Conservation (phyloP, 805 yeast species). For the Saturnispora mendoncae region DNA sequence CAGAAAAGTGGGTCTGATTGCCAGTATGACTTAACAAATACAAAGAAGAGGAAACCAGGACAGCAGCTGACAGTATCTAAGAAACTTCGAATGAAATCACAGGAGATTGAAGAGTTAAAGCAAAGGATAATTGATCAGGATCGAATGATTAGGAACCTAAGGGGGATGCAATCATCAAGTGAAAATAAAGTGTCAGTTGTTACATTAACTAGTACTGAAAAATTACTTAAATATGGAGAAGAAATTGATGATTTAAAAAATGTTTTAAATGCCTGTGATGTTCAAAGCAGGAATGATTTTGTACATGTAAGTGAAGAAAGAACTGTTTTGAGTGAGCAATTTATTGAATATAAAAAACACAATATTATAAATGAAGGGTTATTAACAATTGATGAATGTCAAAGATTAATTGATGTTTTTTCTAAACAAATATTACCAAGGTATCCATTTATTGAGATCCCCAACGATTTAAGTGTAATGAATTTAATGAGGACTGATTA, state of each 20-base stretch:
- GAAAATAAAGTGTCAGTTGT: slow-evolving; percentile 16
- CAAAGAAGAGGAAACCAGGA: slow-evolving; percentile 36
- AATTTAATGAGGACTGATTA: slow-evolving; percentile 47
- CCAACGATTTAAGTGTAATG: slow-evolving; percentile 35
- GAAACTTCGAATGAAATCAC: slow-evolving; percentile 23
- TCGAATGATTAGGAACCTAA: slow-evolving; percentile 8
- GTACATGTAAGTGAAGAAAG: slow-evolving; percentile 39
- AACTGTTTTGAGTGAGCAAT: slow-evolving; percentile 26
- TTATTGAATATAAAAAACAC: slow-evolving; percentile 16
- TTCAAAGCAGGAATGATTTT: slow-evolving; percentile 34
- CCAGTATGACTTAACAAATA: slow-evolving; percentile 54
- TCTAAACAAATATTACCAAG: slow-evolving; percentile 35
- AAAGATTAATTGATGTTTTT: slow-evolving; percentile 42
- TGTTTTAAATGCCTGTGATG: slow-evolving; percentile 28
- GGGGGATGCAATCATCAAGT: too few relatives aligned
- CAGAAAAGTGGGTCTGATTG: slow-evolving; percentile 53
- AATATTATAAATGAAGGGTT: slow-evolving; percentile 55
- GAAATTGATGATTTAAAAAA: slow-evolving; percentile 33
- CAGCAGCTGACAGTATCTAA: slow-evolving; percentile 9
- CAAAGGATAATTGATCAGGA: slow-evolving; percentile 11
- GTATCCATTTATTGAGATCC: slow-evolving; percentile 53
- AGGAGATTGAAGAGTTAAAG: slow-evolving; percentile 18
- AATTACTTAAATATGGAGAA: slow-evolving; percentile 30
- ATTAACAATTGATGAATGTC: slow-evolving; percentile 52
- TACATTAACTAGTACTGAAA: slow-evolving; percentile 6